These are phyloP conservation scores for Bothriochloa decipiens DNA, from an alignment of 176 grass and related monocot genomes.

Conservation along the genomic window DNA sequence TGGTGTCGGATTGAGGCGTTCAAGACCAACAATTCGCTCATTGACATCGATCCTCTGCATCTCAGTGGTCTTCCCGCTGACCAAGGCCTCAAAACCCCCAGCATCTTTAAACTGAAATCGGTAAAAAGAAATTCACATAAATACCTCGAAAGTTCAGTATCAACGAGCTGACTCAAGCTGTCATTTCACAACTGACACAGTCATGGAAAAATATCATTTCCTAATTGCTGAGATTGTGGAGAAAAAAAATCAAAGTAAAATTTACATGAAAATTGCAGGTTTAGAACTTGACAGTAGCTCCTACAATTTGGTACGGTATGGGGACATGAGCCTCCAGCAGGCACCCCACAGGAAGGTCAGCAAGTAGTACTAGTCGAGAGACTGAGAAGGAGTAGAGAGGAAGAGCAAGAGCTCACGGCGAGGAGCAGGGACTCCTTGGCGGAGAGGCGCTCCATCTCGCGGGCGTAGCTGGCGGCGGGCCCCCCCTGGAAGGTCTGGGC, in stretches of 20 bases:
- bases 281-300: not conserved
- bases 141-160: constrained; percentile 8
- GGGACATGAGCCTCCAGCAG: not conserved
- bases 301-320: not conserved
- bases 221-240: not conserved
- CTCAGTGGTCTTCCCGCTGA: constrained; percentile 79
- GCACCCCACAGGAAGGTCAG: no score
- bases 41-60: constrained; percentile 96
- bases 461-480: constrained; percentile 78
- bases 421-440: constrained; percentile 97
- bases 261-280: not conserved
- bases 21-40: constrained; percentile 89
- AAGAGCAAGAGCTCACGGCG: constrained; percentile 51
- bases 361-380: not conserved
- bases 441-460: constrained; percentile 96
- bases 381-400: not conserved
- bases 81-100: constrained; percentile 79
- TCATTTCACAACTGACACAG: not conserved
- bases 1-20: constrained; percentile 78
- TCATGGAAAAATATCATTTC: not conserved
- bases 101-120: constrained; percentile 90
- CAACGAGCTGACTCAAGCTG: not conserved
- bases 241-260: not conserved
- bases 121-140: not conserved
- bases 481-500: constrained; percentile 79